These are phyloP conservation scores for Nemania bipapillata DNA, from an alignment of 2,329 filamentous ascomycete genomes.

Conservation along the genomic window DNA sequence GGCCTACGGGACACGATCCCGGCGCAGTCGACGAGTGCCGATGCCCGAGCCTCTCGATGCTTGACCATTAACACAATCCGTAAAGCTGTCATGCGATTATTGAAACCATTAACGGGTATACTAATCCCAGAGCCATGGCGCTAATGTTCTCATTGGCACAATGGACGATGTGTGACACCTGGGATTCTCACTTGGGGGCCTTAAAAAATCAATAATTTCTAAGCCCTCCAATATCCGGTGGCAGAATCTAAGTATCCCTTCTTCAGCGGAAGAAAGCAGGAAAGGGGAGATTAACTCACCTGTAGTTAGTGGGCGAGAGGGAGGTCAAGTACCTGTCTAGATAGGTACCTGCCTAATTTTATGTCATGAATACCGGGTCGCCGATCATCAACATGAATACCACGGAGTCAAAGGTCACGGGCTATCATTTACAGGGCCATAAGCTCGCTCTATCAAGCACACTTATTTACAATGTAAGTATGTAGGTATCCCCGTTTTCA, in stretches of 20 bases:
- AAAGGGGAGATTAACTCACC: too few species aligned
- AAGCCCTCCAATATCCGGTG: not conserved
- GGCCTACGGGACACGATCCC: conserved; percentile 32
- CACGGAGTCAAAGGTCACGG: conserved; percentile 5
- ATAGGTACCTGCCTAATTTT: not conserved
- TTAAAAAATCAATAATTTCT: not conserved
- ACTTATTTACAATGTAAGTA: not conserved
- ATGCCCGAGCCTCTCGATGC: conserved; percentile 25
- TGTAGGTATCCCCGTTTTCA: too few species aligned
- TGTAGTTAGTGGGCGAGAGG: too few species aligned
- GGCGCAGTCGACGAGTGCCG: conserved; percentile 29
- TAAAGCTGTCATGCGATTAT: conserved; percentile 30
- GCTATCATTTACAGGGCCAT: not conserved
- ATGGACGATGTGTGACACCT: conserved; percentile 19
- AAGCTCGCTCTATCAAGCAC: conserved; percentile 2
- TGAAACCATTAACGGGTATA: conserved; percentile 22
- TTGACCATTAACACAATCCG: conserved; percentile 9
- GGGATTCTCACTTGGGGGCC: conserved; percentile 1
- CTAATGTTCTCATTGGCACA: conserved; percentile 18
- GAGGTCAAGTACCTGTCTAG: too few species aligned
- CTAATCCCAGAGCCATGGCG: conserved; percentile 22
- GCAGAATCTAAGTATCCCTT: not conserved
- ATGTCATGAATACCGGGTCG: conserved; percentile 10
- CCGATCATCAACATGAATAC: conserved; percentile 12
- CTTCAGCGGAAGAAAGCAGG: not conserved